Evolutionary conservation across 169 alveolate genomes (phyloP).

Genomic region (Besnoitia besnoiti): DNA sequence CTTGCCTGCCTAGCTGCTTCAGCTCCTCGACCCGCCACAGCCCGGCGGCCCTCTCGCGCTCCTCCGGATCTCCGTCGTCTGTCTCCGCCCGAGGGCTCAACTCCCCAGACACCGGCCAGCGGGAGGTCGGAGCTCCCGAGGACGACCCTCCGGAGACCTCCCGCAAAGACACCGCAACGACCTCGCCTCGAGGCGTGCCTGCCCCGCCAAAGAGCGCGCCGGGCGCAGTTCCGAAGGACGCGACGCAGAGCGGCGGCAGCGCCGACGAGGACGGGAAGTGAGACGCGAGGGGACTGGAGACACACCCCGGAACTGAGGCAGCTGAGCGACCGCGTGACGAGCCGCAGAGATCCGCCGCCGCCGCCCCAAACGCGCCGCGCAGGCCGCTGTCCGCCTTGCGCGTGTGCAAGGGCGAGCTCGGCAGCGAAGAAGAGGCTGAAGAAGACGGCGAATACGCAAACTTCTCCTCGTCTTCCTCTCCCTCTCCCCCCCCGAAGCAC

Average conservation of each 20-base stretch:
- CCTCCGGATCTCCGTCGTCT: background rate
- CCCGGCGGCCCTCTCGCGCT: background rate
- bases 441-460: background rate
- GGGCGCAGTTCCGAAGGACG: background rate
- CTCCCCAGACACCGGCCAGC: background rate
- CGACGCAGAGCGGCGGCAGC: background rate
- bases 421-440: background rate
- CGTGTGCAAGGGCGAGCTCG: background rate
- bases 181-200: too few relatives aligned
- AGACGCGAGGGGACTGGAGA: background rate
- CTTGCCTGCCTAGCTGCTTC: background rate
- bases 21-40: constrained; percentile 7
- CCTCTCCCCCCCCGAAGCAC: background rate
- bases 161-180: too few relatives aligned
- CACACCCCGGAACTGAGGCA: background rate
- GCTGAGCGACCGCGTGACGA: background rate
- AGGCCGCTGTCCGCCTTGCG: background rate
- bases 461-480: background rate
- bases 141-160: background rate
- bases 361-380: background rate
- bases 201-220: background rate
- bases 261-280: background rate
- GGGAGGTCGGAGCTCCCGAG: background rate
- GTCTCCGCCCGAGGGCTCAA: background rate
- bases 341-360: background rate